These are phyloP conservation scores for Dactylellina cionopaga DNA, from an alignment of 2,329 filamentous ascomycete genomes.

Conservation along the genomic window DNA sequence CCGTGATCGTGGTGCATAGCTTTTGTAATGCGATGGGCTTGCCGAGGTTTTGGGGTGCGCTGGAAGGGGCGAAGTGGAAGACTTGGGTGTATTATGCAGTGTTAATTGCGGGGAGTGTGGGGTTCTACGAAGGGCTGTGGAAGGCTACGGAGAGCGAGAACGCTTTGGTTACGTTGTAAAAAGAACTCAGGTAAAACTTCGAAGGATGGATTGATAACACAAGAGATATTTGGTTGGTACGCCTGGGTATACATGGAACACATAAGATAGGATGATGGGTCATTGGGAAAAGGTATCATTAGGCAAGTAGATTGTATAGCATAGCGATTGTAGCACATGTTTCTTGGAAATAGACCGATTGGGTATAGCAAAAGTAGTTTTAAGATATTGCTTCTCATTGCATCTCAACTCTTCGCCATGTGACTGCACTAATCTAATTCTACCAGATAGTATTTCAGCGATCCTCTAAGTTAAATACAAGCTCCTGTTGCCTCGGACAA, in stretches of 20 bases:
- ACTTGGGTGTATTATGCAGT: conserved; percentile 82
- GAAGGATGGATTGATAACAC: too few species aligned
- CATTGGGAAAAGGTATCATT: too few species aligned
- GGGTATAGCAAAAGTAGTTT: too few species aligned
- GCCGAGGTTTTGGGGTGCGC: conserved; percentile 82
- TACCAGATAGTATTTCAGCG: neutral
- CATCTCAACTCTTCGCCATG: too few species aligned
- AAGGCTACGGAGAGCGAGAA: conserved; percentile 73
- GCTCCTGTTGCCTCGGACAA: neutral
- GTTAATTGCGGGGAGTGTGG: conserved; percentile 74
- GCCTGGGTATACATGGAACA: too few species aligned
- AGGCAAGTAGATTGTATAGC: too few species aligned
- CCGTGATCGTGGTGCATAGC: conserved; percentile 78
- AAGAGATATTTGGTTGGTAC: too few species aligned
- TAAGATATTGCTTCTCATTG: too few species aligned
- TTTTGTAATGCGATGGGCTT: conserved; percentile 95
- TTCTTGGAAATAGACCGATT: too few species aligned
- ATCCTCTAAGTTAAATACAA: conserved; percentile 21
- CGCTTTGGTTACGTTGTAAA: conserved; percentile 61
- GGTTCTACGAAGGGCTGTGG: conserved; percentile 78
- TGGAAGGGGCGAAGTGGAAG: conserved; percentile 73
- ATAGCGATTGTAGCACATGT: too few species aligned
- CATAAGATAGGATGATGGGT: too few species aligned
- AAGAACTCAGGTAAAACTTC: too few species aligned
- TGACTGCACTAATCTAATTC: neutral